Percentiles rank a stretch among this genome's conserved stretches.
Conservation (phyloP, 805 yeast species). For the fission yeast (Schizosaccharomyces pombe) region DNA sequence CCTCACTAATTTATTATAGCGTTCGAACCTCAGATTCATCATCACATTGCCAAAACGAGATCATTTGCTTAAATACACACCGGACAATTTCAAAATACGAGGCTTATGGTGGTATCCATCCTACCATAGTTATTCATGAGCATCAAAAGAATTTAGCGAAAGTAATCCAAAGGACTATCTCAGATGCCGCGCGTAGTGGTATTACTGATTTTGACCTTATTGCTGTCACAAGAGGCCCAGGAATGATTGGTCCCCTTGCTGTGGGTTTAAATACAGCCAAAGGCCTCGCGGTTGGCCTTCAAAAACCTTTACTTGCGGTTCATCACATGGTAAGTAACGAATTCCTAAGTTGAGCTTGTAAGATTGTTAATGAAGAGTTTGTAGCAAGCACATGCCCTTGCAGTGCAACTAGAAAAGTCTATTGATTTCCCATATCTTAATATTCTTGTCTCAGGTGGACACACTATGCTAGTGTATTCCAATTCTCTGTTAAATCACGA, state of each 20-base stretch:
- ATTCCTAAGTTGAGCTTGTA: background rate
- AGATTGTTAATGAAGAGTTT: background rate
- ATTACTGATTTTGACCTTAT: conserved; percentile 30
- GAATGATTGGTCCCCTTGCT: conserved; percentile 73
- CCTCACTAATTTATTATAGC: background rate
- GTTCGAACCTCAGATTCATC: too few relatives aligned
- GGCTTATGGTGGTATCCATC: conserved; percentile 62
- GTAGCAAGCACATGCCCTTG: conserved; percentile 46
- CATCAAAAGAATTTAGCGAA: conserved; percentile 39
- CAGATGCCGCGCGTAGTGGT: conserved; percentile 14
- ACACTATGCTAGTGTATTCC: conserved; percentile 64
- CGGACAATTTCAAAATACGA: conserved; percentile 37
- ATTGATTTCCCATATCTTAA: conserved; percentile 58
- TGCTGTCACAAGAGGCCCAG: conserved; percentile 89
- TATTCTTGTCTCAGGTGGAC: conserved; percentile 78
- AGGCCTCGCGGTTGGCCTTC: conserved; percentile 62
- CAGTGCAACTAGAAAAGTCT: conserved; percentile 30
- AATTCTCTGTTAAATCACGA: conserved; percentile 39
- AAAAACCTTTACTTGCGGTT: conserved; percentile 61
- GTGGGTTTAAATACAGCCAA: conserved; percentile 68
- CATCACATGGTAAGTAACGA: conserved; percentile 57
- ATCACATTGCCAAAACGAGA: conserved; percentile 24
- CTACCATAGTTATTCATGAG: conserved; percentile 59
- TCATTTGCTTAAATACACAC: conserved; percentile 34
- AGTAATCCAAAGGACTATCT: conserved; percentile 25